Evolutionary conservation across 2,329 filamentous ascomycete genomes (phyloP), one percentile per base, ranked within the genome.

Genomic region (Sarocladium oryzae): DNA sequence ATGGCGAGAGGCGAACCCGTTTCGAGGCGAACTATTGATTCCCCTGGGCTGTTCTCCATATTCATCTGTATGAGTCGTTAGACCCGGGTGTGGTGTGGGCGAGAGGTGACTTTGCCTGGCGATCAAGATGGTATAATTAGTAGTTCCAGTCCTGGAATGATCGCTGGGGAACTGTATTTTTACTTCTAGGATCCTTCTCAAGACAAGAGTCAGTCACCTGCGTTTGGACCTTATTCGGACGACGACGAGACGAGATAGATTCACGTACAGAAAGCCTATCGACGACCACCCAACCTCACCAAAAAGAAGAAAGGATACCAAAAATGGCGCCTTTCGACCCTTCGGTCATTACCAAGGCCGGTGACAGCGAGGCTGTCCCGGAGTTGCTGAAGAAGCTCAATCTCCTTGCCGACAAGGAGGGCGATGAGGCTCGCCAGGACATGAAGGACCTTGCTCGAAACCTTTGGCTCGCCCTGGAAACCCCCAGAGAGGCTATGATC

Each of bases 401-500:
- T 16, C 36, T 51, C 11, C 48, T 52, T 5, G 53, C 52, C 10
- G 37, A 33, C 30, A 52, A 52, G 13, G 38, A 35, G 18, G 40
- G 41, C 24, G 51, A 58, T 1, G 46, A 55, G 36, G 55, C 56
- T 2, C 63, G 67, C 1, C 56, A 64, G 4, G 57, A 59, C n/a
- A 57, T 73, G 2, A 56, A 66, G 13, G 54, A 61, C 1, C 63
- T 66, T 52, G 68, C 69, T 1, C 62, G 66, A n/a, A 54, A 57
- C 1, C 51, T 63, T 1, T 56, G 65, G 28, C 60, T 63, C 24
- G 64, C 69, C 0, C 60, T 73, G 0, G 72, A 77, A 56, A 75
- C 70, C 0, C 74, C 74, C 0, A 64, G 72, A 6, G 74, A 77
- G 59, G 71, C 72, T 0, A 74, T 76, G 64, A 65, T 75, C 50